Evolutionary conservation across 805 yeast genomes (phyloP), one percentile per base, ranked within the genome.

Genomic region (Pichia insulana): DNA sequence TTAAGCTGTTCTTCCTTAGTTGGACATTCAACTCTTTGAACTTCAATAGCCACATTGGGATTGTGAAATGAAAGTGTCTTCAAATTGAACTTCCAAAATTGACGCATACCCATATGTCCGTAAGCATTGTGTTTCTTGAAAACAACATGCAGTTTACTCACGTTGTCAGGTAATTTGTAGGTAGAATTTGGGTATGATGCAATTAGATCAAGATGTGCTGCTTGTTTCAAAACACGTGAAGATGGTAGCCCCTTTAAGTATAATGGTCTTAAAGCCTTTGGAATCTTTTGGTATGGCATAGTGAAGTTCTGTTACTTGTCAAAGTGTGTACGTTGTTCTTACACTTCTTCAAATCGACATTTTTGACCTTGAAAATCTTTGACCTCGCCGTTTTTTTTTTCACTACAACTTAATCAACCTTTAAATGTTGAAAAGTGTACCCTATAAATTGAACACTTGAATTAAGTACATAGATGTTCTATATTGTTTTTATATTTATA

Each of bases 51-150:
- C 22, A 83, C 55, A 35, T 67, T 64, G n/a, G 90, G 89, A 60
- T 88, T 88, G 65, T 86, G 89, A 61, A 83, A 88, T 58, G 77
- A 80, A 48, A 88, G 69, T 7, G 88, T 77, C 20, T 92, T 94
- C 44, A 88, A 66, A 62, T 77, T 73, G 40, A 69, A 64, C 52
- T 74, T 76, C 92, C 94, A 84, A 62, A 88, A 85, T 50, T 74
- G 73, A 53, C 80, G 76, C 43, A 83, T 74, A 2, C 89, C 89
- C 64, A 72, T 68, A 52, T 80, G 78, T 1, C 84, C 82, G 49
- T 68, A 59, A 26, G 67, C 62, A 47, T 65, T 65, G 37, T 61
- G 61, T 39, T 58, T 64, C 50, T 52, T 77, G 56, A 82, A 70
- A 19, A 74, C 56, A 41, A 82, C 54, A 51, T 79, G 80, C 30